phyloP scores from a whole-genome alignment of 169 alveolate genomes.

The Babesia caballi region DNA sequence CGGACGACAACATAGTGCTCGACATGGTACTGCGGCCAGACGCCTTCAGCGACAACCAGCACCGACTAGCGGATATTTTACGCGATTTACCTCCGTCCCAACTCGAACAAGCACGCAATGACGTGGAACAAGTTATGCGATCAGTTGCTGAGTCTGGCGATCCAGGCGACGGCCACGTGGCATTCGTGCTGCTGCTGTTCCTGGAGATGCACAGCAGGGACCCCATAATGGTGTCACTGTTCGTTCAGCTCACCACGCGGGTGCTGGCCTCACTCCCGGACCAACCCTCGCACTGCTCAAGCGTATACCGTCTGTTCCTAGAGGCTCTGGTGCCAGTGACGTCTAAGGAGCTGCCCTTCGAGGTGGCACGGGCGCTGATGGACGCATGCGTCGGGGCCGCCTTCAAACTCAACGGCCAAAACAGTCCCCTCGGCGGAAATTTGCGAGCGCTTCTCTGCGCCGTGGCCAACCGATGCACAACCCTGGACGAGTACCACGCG shows the following conservation, averaged over 20 bases:
- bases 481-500: conserved; percentile 6
- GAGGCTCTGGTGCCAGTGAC: background rate
- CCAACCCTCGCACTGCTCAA: background rate
- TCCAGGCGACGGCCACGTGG: background rate
- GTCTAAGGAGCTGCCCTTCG: conserved; percentile 15
- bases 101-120: background rate
- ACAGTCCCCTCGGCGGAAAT: background rate
- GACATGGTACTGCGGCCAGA: background rate
- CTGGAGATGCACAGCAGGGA: background rate
- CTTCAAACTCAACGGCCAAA: background rate
- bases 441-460: background rate
- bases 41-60: background rate
- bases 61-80: background rate
- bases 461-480: background rate
- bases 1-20: background rate
- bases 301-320: background rate
- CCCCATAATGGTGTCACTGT: background rate
- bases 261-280: background rate
- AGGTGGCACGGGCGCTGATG: conserved; percentile 3
- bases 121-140: background rate
- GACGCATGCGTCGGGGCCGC: conserved; percentile 1
- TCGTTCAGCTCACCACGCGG: background rate
- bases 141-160: background rate
- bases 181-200: conserved; percentile 7
- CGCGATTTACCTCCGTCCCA: background rate